phyloP scores from a whole-genome alignment of 345 rosid species.

The Eucalyptus lansdowneana region DNA sequence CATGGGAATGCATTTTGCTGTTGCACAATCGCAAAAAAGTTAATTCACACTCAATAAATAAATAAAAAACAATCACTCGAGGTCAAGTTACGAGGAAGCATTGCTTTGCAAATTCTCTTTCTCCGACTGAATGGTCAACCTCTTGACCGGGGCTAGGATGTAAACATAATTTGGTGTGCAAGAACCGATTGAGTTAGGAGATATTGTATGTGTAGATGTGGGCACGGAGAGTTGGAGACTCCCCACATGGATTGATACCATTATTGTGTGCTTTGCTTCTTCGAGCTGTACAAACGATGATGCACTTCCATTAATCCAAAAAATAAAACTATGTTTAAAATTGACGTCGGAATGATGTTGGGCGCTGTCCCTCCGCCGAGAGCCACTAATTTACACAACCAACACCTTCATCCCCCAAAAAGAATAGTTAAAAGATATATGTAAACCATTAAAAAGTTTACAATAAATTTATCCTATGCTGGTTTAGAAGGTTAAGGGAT shows the following conservation, averaged over 20 bases:
- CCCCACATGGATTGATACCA: not conserved
- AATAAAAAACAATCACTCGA: not conserved
- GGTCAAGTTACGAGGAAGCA: not conserved
- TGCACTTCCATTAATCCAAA: not conserved
- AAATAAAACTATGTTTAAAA: not conserved
- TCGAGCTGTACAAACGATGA: not conserved
- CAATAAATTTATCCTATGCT: not conserved
- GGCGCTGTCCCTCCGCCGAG: not conserved
- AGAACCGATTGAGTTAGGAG: not conserved
- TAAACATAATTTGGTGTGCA: not conserved
- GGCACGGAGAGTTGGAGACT: not conserved
- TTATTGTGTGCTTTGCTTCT: not conserved
- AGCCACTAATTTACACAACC: not conserved
- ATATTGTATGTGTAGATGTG: not conserved
- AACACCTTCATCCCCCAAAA: not conserved
- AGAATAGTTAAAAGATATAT: not conserved
- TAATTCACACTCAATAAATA: not conserved
- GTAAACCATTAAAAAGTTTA: not conserved
- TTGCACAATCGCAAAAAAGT: not conserved
- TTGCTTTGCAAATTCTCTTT: not conserved
- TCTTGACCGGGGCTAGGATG: not conserved
- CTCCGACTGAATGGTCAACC: not conserved
- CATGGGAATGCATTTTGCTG: not conserved
- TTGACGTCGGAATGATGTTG: not conserved
- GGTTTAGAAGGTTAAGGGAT: not conserved